Percentiles rank a stretch among this genome's conserved stretches.
Evolutionary conservation across 177 flowering plant genomes (phyloP).

Genomic region (Vitis hybrid): DNA sequence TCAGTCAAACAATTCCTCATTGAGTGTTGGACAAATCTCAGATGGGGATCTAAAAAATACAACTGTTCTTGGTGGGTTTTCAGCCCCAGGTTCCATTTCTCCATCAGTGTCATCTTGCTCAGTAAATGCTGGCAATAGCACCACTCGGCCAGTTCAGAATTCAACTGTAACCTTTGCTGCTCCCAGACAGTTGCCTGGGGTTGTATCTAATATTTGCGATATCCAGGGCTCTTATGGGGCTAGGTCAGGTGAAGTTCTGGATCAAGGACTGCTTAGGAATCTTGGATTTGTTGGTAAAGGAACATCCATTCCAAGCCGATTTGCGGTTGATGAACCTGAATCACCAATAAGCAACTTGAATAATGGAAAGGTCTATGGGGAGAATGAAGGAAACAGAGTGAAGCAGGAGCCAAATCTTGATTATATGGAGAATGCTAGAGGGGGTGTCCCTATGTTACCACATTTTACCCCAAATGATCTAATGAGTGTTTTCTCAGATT

Average conservation of each 20-base stretch:
- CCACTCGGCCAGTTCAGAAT: slow-evolving; percentile 35
- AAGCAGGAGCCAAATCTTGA: slow-evolving; percentile 63
- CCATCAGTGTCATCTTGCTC: slow-evolving; percentile 42
- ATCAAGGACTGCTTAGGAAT: slow-evolving; percentile 42
- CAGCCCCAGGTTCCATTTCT: slow-evolving; percentile 38
- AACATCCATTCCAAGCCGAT: slow-evolving; percentile 48
- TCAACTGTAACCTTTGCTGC: slow-evolving; percentile 25
- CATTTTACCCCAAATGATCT: slow-evolving; percentile 50
- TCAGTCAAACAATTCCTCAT: slow-evolving; percentile 39
- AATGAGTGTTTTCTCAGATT: slow-evolving; percentile 71
- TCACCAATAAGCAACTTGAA: slow-evolving; percentile 26
- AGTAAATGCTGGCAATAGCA: slow-evolving; percentile 31
- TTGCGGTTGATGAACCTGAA: slow-evolving; percentile 60
- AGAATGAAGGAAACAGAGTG: slow-evolving; percentile 32
- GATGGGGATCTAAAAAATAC: slow-evolving; percentile 31
- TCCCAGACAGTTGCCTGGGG: slow-evolving; percentile 31
- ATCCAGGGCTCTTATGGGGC: slow-evolving; percentile 33
- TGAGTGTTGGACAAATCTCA: slow-evolving; percentile 33
- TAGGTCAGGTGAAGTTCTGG: slow-evolving; percentile 30
- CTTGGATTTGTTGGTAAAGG: slow-evolving; percentile 57
- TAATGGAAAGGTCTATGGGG: slow-evolving; percentile 27
- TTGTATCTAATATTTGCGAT: slow-evolving; percentile 25
- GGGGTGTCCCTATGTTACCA: slow-evolving; percentile 34
- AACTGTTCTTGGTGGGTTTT: slow-evolving; percentile 37
- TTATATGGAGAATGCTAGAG: slow-evolving; percentile 35